Evolutionary conservation across 805 yeast genomes (phyloP).

Genomic region (Isabelozyma gotoi): DNA sequence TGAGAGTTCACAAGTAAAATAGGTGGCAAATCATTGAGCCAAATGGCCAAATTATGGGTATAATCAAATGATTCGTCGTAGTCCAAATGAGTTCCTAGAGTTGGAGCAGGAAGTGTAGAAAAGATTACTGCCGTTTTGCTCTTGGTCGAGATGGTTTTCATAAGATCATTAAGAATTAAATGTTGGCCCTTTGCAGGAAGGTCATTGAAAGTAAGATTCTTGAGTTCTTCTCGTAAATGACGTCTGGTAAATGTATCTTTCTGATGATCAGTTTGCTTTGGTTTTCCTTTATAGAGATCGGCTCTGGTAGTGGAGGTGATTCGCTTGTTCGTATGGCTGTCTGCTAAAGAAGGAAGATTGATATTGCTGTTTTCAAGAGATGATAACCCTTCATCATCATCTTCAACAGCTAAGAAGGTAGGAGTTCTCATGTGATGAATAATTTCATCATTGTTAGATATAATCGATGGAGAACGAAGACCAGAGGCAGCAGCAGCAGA

Average conservation of each 20-base stretch:
- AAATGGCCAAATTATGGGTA: conserved; percentile 69
- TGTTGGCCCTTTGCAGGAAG: conserved; percentile 93
- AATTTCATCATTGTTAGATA: conserved; percentile 35
- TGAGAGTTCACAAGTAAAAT: conserved; percentile 81
- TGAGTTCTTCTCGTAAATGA: conserved; percentile 38
- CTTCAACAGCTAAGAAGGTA: conserved; percentile 28
- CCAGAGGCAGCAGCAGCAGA: not conserved
- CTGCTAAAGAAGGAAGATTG: conserved; percentile 5
- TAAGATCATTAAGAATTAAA: conserved; percentile 80
- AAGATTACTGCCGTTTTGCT: conserved; percentile 67
- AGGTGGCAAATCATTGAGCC: conserved; percentile 86
- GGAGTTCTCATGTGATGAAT: conserved; percentile 35
- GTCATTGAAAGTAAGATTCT: conserved; percentile 64
- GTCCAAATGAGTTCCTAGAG: conserved; percentile 73
- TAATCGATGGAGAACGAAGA: conserved; percentile 30
- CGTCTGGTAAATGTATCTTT: conserved; percentile 24
- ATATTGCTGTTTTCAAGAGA: conserved; percentile 10
- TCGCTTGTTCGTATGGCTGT: not conserved
- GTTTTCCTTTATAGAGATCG: not conserved
- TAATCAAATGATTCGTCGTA: conserved; percentile 72
- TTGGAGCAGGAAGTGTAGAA: conserved; percentile 88
- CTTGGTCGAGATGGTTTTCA: conserved; percentile 60
- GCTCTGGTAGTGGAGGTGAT: not conserved
- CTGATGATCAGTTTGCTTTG: not conserved
- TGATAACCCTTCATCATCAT: conserved; percentile 14